phyloP scores from a whole-genome alignment of 306 rosid genomes.

The Cucurbita argyrosperma region DNA sequence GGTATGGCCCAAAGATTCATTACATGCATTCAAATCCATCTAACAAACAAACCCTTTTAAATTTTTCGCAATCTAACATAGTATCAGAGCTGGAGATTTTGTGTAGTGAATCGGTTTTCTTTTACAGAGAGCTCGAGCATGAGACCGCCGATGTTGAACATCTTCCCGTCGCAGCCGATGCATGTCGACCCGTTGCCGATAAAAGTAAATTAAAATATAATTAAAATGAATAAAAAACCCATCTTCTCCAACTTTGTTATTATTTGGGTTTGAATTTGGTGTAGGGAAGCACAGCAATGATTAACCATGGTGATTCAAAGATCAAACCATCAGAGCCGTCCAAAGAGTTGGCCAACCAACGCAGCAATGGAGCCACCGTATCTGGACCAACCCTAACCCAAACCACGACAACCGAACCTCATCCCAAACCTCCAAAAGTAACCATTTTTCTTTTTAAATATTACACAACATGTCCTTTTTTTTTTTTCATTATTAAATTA shows the following conservation, averaged over 20 bases:
- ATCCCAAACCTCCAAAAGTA: constrained; percentile 4
- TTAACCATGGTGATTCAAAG: constrained; percentile 45
- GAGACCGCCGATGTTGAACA: constrained; percentile 93
- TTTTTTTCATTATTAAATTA: not conserved
- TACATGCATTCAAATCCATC: not conserved
- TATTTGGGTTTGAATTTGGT: not conserved
- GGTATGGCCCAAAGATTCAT: constrained; percentile 11
- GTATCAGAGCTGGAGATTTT: no score
- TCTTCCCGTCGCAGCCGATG: constrained; percentile 97
- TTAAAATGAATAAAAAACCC: no score
- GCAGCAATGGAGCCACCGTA: constrained; percentile 16
- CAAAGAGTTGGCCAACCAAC: constrained; percentile 51
- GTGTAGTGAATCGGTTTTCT: no score
- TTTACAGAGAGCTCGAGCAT: constrained; percentile 30
- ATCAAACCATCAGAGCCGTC: constrained; percentile 35
- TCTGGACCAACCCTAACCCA: not conserved
- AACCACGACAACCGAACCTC: not conserved
- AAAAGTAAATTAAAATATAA: constrained; percentile 24
- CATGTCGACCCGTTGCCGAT: constrained; percentile 59
- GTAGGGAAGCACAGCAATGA: constrained; percentile 32
- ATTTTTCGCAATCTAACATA: not conserved
- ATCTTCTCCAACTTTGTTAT: no score
- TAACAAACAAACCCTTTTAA: not conserved
- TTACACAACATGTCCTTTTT: no score
- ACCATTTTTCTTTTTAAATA: not conserved